phyloP scores from a whole-genome alignment of 2,329 filamentous ascomycete genomes.

The Colletotrichum karsti region DNA sequence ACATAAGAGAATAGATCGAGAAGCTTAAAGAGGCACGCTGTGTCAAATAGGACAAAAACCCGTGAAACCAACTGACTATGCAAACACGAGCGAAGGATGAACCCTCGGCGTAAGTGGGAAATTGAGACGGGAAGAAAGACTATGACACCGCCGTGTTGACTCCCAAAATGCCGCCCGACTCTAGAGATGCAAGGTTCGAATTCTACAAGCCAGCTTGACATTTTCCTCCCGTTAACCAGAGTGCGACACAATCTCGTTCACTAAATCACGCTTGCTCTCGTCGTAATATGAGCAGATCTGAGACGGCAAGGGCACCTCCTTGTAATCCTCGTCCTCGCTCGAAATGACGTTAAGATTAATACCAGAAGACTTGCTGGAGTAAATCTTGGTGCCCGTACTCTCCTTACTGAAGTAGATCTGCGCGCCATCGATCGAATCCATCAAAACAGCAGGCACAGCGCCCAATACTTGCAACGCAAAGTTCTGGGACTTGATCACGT shows the following conservation, averaged over 20 bases:
- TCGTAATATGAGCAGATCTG: constrained; percentile 85
- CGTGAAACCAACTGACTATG: no score
- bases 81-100: background rate
- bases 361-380: constrained; percentile 86
- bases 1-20: background rate
- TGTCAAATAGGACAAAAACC: background rate
- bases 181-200: background rate
- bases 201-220: no score
- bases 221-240: constrained; percentile 64
- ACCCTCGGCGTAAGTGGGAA: background rate
- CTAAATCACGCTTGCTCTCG: constrained; percentile 74
- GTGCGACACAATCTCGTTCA: constrained; percentile 96
- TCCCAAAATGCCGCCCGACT: background rate
- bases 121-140: background rate
- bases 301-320: constrained; percentile 86
- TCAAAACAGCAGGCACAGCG: constrained; percentile 83
- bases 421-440: constrained; percentile 94
- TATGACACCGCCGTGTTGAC: background rate
- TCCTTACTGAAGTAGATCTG: constrained; percentile 87
- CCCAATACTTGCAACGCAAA: constrained; percentile 95
- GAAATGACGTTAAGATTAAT: constrained; percentile 87
- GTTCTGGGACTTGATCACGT: constrained; percentile 94
- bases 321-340: constrained; percentile 80
- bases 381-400: constrained; percentile 81
- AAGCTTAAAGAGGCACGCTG: background rate